Conservation (phyloP, 2,329 filamentous ascomycete genomes). For the Cryphonectria nitschkei region DNA sequence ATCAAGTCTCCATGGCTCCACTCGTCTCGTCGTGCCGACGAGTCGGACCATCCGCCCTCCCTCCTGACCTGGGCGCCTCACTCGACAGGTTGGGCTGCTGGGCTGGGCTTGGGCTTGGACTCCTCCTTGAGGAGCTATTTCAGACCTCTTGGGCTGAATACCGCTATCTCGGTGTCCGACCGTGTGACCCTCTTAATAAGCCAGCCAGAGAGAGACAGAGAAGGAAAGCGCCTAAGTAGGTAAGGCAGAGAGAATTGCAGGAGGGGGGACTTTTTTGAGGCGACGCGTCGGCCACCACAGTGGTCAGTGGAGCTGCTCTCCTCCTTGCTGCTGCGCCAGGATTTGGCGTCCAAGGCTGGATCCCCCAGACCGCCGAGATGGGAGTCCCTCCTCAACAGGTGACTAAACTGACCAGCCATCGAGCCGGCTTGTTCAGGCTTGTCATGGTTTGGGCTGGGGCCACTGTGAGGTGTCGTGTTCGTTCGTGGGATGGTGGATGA, state of each 20-base stretch:
- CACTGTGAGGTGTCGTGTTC: constrained; percentile 16
- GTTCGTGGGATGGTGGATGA: not conserved
- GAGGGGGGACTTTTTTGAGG: not conserved
- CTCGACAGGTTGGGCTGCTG: constrained; percentile 6
- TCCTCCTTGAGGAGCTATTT: not conserved
- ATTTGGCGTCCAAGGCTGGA: constrained; percentile 3
- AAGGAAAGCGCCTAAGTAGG: not conserved
- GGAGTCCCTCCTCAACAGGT: constrained; percentile 3
- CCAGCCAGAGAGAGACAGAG: not conserved
- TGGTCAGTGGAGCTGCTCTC: constrained; percentile 9
- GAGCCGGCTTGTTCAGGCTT: not conserved
- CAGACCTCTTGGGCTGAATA: not conserved
- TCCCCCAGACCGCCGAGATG: constrained; percentile 16
- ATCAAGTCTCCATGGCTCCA: constrained; percentile 16
- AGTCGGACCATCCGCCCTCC: constrained; percentile 16
- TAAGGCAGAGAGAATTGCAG: not conserved
- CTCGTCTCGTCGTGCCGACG: constrained; percentile 7
- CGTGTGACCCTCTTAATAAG: constrained; percentile 7
- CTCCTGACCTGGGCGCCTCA: not conserved
- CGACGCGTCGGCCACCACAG: not conserved
- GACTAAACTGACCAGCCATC: constrained; percentile 11
- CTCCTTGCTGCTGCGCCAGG: not conserved
- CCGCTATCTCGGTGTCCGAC: constrained; percentile 21
- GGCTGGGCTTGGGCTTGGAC: not conserved
- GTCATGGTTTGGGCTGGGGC: constrained; percentile 3